Evolutionary conservation across 1,284 basidiomycete genomes (phyloP).

Genomic region (Neonothopanus nambi): DNA sequence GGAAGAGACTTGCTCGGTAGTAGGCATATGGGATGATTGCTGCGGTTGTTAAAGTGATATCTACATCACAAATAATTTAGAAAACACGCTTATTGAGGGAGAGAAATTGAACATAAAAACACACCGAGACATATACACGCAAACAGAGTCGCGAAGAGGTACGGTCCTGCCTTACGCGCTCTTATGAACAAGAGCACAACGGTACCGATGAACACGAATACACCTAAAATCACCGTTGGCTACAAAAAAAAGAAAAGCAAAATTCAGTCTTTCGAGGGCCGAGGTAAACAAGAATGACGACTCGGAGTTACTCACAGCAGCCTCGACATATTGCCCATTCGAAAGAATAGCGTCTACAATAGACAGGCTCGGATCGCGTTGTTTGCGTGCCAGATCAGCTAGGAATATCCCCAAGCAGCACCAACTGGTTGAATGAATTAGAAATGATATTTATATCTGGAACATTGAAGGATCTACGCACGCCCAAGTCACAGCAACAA

Average conservation of each 20-base stretch:
- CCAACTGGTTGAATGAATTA: constrained; percentile 53
- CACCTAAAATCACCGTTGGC: constrained; percentile 60
- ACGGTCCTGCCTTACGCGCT: constrained; percentile 63
- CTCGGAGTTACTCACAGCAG: constrained; percentile 49
- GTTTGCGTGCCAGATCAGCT: constrained; percentile 56
- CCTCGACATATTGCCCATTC: constrained; percentile 60
- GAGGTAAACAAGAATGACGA: not conserved
- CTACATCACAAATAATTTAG: constrained; percentile 32
- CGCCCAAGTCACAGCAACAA: constrained; percentile 62
- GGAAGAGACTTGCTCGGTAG: constrained; percentile 42
- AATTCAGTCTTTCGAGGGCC: not conserved
- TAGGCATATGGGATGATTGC: constrained; percentile 68
- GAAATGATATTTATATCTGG: not conserved
- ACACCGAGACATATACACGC: constrained; percentile 57
- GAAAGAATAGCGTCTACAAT: constrained; percentile 36
- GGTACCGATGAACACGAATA: constrained; percentile 69
- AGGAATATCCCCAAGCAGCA: constrained; percentile 65
- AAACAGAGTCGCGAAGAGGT: constrained; percentile 58
- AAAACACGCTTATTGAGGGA: not conserved
- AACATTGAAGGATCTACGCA: constrained; percentile 35
- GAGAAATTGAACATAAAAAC: constrained; percentile 12
- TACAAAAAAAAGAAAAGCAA: constrained; percentile 21
- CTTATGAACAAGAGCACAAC: constrained; percentile 65
- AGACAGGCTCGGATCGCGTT: constrained; percentile 42
- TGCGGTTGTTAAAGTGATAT: constrained; percentile 61